A percentile compares a stretch with the other conserved stretches of the same genome.
Conservation (phyloP, 495 filamentous ascomycete species). For the Penicillium silybi region DNA sequence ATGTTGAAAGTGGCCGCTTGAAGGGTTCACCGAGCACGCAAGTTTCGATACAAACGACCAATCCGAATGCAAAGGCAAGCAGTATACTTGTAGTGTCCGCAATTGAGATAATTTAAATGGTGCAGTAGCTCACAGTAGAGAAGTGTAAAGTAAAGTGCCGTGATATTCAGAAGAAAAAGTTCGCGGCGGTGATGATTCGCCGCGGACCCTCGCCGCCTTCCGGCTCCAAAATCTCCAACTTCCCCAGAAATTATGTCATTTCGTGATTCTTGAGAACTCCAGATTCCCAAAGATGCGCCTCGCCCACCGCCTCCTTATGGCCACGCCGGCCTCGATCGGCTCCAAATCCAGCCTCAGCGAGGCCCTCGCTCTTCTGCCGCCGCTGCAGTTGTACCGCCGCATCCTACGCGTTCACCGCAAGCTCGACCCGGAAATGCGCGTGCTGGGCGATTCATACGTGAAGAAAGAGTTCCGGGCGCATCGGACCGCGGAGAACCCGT, state of each 20-base stretch:
- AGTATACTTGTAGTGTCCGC: not conserved
- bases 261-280: not conserved
- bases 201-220: conserved; percentile 26
- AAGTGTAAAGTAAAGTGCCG: not conserved
- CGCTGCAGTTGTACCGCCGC: conserved; percentile 84
- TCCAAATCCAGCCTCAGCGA: conserved; percentile 52
- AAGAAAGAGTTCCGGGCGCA: conserved; percentile 89
- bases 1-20: not conserved
- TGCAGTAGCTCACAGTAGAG: not conserved
- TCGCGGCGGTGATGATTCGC: conserved; percentile 12
- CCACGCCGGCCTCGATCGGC: conserved; percentile 43
- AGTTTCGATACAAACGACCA: not conserved
- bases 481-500: conserved; percentile 77
- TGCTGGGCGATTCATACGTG: conserved; percentile 86
- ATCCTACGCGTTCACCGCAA: conserved; percentile 82
- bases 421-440: conserved; percentile 66
- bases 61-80: not conserved
- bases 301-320: conserved; percentile 39
- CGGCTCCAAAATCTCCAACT: conserved; percentile 2
- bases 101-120: not conserved
- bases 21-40: not conserved
- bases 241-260: conserved; percentile 32
- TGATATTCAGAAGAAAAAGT: not conserved
- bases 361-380: conserved; percentile 77
- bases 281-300: conserved; percentile 25